These are phyloP conservation scores for Phyllachora maydis DNA, from an alignment of 2,329 filamentous ascomycete genomes.

Conservation along the genomic window DNA sequence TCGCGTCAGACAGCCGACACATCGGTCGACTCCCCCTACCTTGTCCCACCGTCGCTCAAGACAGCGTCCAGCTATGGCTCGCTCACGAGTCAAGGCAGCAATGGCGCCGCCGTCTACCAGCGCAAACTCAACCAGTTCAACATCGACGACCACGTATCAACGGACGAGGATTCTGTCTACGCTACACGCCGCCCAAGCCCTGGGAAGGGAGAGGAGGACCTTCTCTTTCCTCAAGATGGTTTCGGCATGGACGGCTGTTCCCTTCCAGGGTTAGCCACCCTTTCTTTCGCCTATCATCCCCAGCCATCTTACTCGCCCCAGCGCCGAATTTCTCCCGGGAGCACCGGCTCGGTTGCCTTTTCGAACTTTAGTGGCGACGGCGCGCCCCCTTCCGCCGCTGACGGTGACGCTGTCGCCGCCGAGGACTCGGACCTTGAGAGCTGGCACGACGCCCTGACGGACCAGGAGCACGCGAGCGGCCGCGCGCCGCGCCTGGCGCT, in stretches of 20 bases:
- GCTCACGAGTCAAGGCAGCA: too few species aligned
- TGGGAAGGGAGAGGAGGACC: constrained; percentile 13
- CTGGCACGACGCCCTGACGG: background rate
- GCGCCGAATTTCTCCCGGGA: too few species aligned
- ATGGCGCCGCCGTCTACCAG: too few species aligned
- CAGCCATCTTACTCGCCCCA: too few species aligned
- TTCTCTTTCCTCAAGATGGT: constrained; percentile 14
- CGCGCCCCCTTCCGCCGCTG: too few species aligned
- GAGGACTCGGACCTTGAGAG: background rate
- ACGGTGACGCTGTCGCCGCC: too few species aligned
- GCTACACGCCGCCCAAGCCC: constrained; percentile 6
- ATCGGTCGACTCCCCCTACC: constrained; percentile 17
- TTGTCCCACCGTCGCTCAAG: constrained; percentile 3
- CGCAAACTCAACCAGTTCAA: constrained; percentile 9
- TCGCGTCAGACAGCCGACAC: constrained; percentile 23
- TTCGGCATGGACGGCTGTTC: constrained; percentile 13
- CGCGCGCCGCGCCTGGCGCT: too few species aligned
- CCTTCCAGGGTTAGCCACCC: constrained; percentile 12
- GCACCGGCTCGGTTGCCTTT: too few species aligned
- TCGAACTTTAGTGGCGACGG: too few species aligned
- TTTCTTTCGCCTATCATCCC: too few species aligned
- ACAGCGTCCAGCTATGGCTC: constrained; percentile 3
- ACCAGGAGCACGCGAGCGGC: too few species aligned
- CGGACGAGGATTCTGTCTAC: constrained; percentile 16
- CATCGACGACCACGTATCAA: constrained; percentile 17